Base-by-base conservation (phyloP, 306 rosid genomes). In the Casuarina glauca region DNA sequence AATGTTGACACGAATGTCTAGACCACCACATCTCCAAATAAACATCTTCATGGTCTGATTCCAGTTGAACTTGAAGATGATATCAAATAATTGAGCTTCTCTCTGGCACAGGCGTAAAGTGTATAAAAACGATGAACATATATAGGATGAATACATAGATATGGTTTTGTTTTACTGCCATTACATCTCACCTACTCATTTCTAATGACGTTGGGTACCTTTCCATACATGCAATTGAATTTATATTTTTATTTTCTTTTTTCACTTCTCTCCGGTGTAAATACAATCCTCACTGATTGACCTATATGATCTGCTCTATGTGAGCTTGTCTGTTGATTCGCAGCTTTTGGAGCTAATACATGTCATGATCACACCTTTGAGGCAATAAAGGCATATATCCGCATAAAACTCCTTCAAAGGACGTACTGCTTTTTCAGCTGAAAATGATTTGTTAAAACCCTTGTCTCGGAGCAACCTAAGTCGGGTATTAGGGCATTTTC, bases 101-200 rank as follows among this genome's bases (percentile, higher is more conserved):
- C 36, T 53, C n/a, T 2, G 64, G 63, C 12, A 9, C 42, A 60
- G 78, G 51, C 64, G 41, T 44, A 64, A 54, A 57, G 72, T 60
- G 72, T 53, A 57, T 61, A 26, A 73, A 61, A 81, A 46, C 76
- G 72, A 64, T 53, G 68, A 50, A 77, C 42, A 51, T 50, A 4
- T 16, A 35, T 15, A 36, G 3, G 11, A 69, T 4, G 42, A 2
- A 72, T 4, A 7, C 9, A 15, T 8, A 39, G 3, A 17, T n/a
- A n/a, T 19, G 70, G 2, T 41, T 41, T 41, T 39, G 12, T 32
- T 71, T 32, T 71, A 26, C 61, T 50, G 4, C 26, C 74, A n/a
- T 46, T 9, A 36, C 38, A 70, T 35, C 62, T 43, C 72, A 44
- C 73, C 13, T 8, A 58, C 60, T 68, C 15, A 5, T 60, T 63